Evolutionary conservation across 257 asterid genomes (phyloP).

Genomic region (Anisodus acutangulus): DNA sequence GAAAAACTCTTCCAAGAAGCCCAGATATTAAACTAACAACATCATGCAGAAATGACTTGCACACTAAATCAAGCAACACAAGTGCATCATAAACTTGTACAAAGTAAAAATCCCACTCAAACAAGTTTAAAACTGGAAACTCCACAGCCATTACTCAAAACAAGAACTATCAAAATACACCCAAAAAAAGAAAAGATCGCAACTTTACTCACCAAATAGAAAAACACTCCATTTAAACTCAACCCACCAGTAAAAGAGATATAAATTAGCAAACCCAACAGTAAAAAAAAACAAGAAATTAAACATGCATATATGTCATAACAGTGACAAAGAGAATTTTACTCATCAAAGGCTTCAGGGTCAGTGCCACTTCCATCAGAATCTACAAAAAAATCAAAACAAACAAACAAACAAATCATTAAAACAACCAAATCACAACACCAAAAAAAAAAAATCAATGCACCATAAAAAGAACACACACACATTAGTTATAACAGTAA

Average conservation of each 20-base stretch:
- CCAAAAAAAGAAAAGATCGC: neutral
- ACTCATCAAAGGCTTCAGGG: slow-evolving; percentile 55
- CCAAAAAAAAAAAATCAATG: neutral
- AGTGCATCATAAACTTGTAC: slow-evolving; percentile 18
- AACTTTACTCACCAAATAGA: neutral
- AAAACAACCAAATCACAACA: neutral
- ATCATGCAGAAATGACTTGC: slow-evolving; percentile 21
- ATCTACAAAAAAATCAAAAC: slow-evolving; percentile 34
- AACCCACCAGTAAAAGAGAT: neutral
- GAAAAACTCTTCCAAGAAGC: neutral
- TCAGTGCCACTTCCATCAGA: slow-evolving; percentile 53
- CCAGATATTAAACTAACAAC: neutral
- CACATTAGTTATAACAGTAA: neutral
- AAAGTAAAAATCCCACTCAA: neutral
- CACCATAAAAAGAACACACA: neutral
- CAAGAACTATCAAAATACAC: neutral
- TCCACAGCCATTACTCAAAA: neutral
- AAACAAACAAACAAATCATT: slow-evolving; percentile 24
- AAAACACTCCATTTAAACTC: neutral
- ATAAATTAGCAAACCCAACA: neutral
- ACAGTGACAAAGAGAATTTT: neutral
- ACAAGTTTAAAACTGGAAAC: slow-evolving; percentile 21
- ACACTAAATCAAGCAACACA: slow-evolving; percentile 32
- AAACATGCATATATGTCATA: slow-evolving; percentile 34
- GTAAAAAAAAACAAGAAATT: neutral